phyloP scores from a whole-genome alignment of 2,329 filamentous ascomycete genomes.

The Pochonia chlamydosporia region DNA sequence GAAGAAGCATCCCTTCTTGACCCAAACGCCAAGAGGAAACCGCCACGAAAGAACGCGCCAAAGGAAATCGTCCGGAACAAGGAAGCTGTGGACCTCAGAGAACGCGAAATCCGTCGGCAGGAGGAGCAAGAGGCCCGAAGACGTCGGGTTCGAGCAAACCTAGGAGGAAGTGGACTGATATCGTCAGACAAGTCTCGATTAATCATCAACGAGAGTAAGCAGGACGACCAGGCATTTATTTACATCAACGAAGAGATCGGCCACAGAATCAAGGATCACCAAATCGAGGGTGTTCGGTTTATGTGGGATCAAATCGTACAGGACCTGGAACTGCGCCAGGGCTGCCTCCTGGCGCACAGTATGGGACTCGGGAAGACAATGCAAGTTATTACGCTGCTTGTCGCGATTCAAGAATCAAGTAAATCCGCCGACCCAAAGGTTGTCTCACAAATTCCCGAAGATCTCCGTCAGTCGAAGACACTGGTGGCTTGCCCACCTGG shows the following conservation, averaged over 20 bases:
- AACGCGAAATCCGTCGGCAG: conserved; percentile 47
- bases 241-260: conserved; percentile 62
- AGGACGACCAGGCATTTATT: conserved; percentile 53
- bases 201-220: conserved; percentile 63
- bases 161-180: conserved; percentile 37
- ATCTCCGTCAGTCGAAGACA: conserved; percentile 56
- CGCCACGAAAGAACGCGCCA: conserved; percentile 13
- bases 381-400: conserved; percentile 80
- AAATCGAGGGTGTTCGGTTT: conserved; percentile 76
- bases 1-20: conserved; percentile 5
- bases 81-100: conserved; percentile 44
- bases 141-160: conserved; percentile 37
- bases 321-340: conserved; percentile 53
- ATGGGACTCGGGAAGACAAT: conserved; percentile 94
- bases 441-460: conserved; percentile 59
- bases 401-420: conserved; percentile 64
- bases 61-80: conserved; percentile 31
- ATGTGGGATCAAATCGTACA: conserved; percentile 80
- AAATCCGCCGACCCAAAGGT: conserved; percentile 52
- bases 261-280: conserved; percentile 66
- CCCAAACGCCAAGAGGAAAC: conserved; percentile 8
- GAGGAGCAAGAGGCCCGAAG: conserved; percentile 49
- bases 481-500: conserved; percentile 71
- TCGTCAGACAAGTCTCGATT: conserved; percentile 42
- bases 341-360: conserved; percentile 78